phyloP scores from a whole-genome alignment of 306 rosid genomes.

The Medicago lupulina region DNA sequence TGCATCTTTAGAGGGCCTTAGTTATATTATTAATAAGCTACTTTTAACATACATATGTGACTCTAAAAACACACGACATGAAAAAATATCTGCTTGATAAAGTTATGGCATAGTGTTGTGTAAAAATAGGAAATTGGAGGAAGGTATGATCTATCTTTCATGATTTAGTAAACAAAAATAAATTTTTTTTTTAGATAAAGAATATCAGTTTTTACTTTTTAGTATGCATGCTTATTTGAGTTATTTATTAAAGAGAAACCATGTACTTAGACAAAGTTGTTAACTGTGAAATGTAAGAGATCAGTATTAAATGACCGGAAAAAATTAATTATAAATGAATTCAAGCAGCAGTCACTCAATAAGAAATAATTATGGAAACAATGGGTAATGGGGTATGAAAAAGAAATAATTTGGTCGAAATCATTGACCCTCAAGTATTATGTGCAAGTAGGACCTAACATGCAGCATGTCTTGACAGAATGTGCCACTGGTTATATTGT shows the following conservation, averaged over 20 bases:
- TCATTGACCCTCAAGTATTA: constrained; percentile 1
- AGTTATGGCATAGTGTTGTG: not conserved
- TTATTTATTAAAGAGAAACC: not conserved
- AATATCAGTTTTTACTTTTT: not conserved
- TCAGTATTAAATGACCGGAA: not conserved
- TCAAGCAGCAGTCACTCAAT: constrained; percentile 13
- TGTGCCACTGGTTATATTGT: constrained; percentile 10
- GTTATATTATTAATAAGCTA: constrained; percentile 14
- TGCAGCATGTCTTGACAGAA: constrained; percentile 11
- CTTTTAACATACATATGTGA: not conserved
- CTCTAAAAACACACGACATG: constrained; percentile 12
- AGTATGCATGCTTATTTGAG: not conserved
- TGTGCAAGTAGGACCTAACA: not conserved
- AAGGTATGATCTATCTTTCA: not conserved
- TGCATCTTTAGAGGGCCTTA: constrained; percentile 22
- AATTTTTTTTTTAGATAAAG: not conserved
- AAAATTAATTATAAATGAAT: not conserved
- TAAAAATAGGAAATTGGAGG: constrained; percentile 1
- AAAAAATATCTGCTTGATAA: not conserved
- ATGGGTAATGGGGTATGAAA: not conserved
- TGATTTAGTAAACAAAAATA: constrained; percentile 9
- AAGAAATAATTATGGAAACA: not conserved
- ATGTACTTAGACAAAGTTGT: constrained; percentile 1
- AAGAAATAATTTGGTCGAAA: not conserved
- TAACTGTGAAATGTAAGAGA: constrained; percentile 8